Evolutionary conservation across 2,329 filamentous ascomycete species (phyloP), one percentile per base, ranked within the genome.

Genomic region (Chaetomium sp.): DNA sequence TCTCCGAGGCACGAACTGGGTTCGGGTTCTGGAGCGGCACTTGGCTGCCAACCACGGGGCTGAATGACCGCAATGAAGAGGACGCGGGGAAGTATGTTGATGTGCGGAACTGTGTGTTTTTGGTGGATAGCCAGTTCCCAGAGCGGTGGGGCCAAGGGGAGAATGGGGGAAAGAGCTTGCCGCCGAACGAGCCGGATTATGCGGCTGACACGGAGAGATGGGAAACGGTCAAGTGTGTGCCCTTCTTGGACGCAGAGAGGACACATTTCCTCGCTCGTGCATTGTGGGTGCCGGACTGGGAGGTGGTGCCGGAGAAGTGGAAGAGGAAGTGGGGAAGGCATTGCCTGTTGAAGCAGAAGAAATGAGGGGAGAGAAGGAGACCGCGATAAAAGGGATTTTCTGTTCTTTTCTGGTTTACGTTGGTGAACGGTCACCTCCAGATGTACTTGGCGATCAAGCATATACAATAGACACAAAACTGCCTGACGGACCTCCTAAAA

Each of bases 61-160:
- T 99, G 84, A 99, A 99, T 68, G 90, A 95, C 68, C 81, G 84
- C 60, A 99, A 99, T 66, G 76, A 85, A 61, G 91, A 96, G 70
- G 94, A 99, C 68, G 69, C 80, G 59, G 80, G 83, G 57, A 99
- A 97, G 81, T 95, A 97, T 69, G 87, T 84, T 38, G 84, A 92
- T 58, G 73, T 95, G 44, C 76, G 79, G 34, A 77, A 83, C 53
- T 99, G 94, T 70, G 78, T 83, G 7, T 96, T 95, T 70, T 68
- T 99, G 4, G 86, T 97, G 12, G 94, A 99, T 69, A 95, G 90
- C 0, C 86, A 88, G 58, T 90, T 92, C 64, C 85, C 87, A 0
- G 81, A 67, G 56, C 73, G 76, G 55, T n/a, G 1, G 7, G 6
- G 40, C 40, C 5, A 48, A 12, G 27, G 40, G 1, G 41, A 69